phyloP scores from a whole-genome alignment of 1,284 basidiomycete species.

The Mycosarcoma mackinlayi region DNA sequence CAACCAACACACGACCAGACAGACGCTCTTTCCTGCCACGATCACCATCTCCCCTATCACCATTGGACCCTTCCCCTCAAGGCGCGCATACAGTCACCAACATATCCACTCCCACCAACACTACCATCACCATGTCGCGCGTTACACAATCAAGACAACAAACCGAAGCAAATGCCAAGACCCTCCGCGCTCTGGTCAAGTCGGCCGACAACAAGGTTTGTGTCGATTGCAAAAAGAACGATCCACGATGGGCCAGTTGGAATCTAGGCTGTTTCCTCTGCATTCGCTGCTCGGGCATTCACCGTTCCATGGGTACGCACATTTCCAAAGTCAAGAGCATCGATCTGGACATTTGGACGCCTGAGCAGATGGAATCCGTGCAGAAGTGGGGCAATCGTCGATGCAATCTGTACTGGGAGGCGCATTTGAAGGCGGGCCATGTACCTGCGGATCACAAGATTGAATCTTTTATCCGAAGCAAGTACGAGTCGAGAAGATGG shows the following conservation, averaged over 20 bases:
- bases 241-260: conserved; percentile 98
- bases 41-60: background rate
- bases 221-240: conserved; percentile 70
- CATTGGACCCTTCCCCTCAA: background rate
- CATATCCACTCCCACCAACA: no score
- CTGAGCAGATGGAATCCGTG: conserved; percentile 85
- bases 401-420: conserved; percentile 97
- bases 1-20: background rate
- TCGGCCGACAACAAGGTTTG: conserved; percentile 91
- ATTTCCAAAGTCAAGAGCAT: conserved; percentile 83
- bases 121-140: conserved; percentile 60
- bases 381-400: conserved; percentile 92
- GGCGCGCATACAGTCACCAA: no score
- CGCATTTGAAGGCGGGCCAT: conserved; percentile 91
- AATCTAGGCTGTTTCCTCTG: conserved; percentile 94
- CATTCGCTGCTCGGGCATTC: conserved; percentile 97
- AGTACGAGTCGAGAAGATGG: conserved; percentile 94
- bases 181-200: conserved; percentile 64
- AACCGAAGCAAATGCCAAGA: conserved; percentile 64
- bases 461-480: conserved; percentile 96
- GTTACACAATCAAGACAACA: conserved; percentile 64
- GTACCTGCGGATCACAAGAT: conserved; percentile 97
- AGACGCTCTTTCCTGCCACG: background rate
- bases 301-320: conserved; percentile 97
- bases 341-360: conserved; percentile 96